Base-by-base conservation (phyloP, 2,329 filamentous ascomycete species). In the Xylariales sp. region DNA sequence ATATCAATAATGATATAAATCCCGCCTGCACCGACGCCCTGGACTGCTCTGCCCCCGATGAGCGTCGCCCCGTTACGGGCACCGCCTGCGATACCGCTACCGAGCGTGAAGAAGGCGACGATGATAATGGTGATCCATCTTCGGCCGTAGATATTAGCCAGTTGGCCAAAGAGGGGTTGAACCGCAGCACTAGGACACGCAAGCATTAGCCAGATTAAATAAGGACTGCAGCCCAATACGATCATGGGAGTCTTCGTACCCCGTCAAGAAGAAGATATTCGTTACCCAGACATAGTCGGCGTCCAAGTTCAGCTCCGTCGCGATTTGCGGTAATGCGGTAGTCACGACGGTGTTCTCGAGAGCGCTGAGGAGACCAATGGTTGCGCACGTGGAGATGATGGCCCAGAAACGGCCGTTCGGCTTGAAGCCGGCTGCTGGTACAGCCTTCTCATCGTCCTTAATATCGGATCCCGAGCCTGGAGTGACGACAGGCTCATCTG, bases 121-220 rank as follows among this genome's bases (percentile, higher is more conserved):
- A 79, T 68, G 3, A 72, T 46, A 0, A 83, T 71, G 5, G 77
- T 73, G 5, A 78, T 66, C 60, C 71, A 79, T 46, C 81, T 78
- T 2, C 84, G 76, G 2, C 85, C 83, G 68, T 81, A 86, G 23
- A 85, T 79, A 62, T 84, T 79, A 3, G 80, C 76, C 0, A 82
- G 62, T 68, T 84, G 82, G 3, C 82, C 82, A 61, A 80, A 82
- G 0, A 83, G 64, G 0, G 83, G 83, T 58, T 83, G 82, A n/a
- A 52, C 49, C 7, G 49, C 49, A 52, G 49, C 49, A 7, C 49
- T 52, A 16, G 49, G 49, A 52, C 60, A 71, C 7, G 52, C 30
- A 14, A 68, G n/a, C 3, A 34, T 34, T 52, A 52, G 49, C 28
- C 2, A 52, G 1, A 23, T 2, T 52, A 5, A n/a, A 16, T 28